These are phyloP conservation scores for Fomitiporia mediterranea DNA, from an alignment of 1,284 basidiomycete species.

Conservation along the genomic window DNA sequence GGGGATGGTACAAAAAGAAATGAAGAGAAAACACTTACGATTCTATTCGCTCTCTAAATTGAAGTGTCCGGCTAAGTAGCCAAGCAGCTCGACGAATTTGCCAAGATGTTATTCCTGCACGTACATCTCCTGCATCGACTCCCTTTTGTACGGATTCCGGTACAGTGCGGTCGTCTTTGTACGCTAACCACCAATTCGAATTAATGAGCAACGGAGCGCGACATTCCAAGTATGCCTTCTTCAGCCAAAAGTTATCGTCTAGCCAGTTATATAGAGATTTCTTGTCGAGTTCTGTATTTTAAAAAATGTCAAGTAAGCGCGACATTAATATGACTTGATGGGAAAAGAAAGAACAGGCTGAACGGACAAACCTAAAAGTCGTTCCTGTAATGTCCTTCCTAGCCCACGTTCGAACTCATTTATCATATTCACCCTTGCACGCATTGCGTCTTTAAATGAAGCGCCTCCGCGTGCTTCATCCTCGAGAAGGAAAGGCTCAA, in stretches of 20 bases:
- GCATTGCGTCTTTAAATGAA: slow-evolving; percentile 52
- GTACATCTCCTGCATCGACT: slow-evolving; percentile 32
- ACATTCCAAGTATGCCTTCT: slow-evolving; percentile 89
- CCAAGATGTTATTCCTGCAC: slow-evolving; percentile 66
- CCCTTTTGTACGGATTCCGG: slow-evolving; percentile 39
- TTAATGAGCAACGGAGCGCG: slow-evolving; percentile 84
- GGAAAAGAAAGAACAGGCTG: slow-evolving; percentile 10
- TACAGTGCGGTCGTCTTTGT: slow-evolving; percentile 57
- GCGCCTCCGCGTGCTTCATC: slow-evolving; percentile 59
- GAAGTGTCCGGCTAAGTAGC: slow-evolving; percentile 71
- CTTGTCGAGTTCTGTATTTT: slow-evolving; percentile 70
- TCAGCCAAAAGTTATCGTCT: slow-evolving; percentile 91
- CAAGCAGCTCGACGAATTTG: slow-evolving; percentile 86
- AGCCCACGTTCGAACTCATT: slow-evolving; percentile 73
- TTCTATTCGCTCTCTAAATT: slow-evolving; percentile 72
- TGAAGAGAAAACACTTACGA: slow-evolving; percentile 38
- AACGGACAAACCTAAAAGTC: slow-evolving; percentile 63
- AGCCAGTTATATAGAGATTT: slow-evolving; percentile 92
- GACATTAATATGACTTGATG: slow-evolving; percentile 9
- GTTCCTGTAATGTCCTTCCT: slow-evolving; percentile 71
- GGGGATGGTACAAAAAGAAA: background rate
- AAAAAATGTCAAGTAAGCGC: background rate
- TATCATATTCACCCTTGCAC: slow-evolving; percentile 60
- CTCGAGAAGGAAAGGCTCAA: slow-evolving; percentile 78
- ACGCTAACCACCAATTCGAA: slow-evolving; percentile 98